Evolutionary conservation across 2,329 filamentous ascomycete genomes (phyloP), one percentile per base, ranked within the genome.

Genomic region (Pleomassaria siparia): DNA sequence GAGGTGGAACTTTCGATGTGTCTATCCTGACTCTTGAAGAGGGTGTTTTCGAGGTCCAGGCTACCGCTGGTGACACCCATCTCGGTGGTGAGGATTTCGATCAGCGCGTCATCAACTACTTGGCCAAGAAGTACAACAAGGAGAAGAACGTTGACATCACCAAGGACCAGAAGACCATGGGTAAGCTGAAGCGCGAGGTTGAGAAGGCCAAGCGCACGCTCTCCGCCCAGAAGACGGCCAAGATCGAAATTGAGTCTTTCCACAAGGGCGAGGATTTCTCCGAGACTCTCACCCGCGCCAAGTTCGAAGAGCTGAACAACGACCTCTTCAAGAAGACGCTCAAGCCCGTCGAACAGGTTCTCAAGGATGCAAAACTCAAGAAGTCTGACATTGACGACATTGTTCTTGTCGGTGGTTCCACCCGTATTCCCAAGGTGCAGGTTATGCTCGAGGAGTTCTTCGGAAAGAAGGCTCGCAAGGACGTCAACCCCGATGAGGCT

Each of bases 191-290:
- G 89, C 91, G 94, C 67, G 94, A 97, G 77, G 92, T 94, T 63
- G 94, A 99, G 78, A 96, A 96, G 86, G 94, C 94, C 78, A 99
- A 99, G 88, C 89, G 94, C 71, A 95, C 91, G 64, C 86, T 99
- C 49, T 96, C 70, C 69, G 94, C 89, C 60, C 90, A 95, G 80
- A 91, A 90, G 86, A 91, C 88, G 59, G 89, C 89, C 60, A 88
- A 89, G 63, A 91, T 96, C 63, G 94, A 97, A 79, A 96, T 99
- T 58, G 94, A 99, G 76, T 87, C 89, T 62, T 95, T 99, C 88
- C 88, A 89, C 78, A 85, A 95, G 64, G 94, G 94, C 80, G 87
- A 95, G 62, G 94, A 97, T 76, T 96, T 97, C 82, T 96, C 91
- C 40, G 92, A 97, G 85, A 96, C 91, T 55, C 84, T 99, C 44